Evolutionary conservation across 257 asterid species (phyloP).

Genomic region (Rehmannia glutinosa): DNA sequence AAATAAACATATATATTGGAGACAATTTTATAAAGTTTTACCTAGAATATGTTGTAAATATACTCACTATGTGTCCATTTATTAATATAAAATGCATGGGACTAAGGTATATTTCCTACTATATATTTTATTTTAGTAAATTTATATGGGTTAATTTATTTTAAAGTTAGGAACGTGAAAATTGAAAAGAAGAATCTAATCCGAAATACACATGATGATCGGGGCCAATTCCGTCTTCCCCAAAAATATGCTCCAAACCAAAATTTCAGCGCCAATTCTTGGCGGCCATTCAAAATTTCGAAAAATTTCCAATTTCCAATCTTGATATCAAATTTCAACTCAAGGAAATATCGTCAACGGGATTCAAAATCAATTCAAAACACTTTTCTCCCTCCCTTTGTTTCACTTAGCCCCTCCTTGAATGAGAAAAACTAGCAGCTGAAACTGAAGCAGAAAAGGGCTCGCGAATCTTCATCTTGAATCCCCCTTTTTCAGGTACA

Average conservation of each 20-base stretch:
- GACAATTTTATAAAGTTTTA: too few relatives aligned
- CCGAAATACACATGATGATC: not conserved
- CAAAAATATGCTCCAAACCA: not conserved
- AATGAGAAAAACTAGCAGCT: constrained; percentile 8
- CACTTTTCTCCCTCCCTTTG: constrained; percentile 12
- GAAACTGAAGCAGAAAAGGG: not conserved
- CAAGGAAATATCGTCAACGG: not conserved
- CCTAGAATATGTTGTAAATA: too few relatives aligned
- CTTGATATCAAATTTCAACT: not conserved
- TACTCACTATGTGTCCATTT: too few relatives aligned
- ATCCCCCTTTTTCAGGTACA: constrained; percentile 27
- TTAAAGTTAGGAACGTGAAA: not conserved
- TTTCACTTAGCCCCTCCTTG: not conserved
- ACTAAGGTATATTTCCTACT: too few relatives aligned
- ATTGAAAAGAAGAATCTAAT: not conserved
- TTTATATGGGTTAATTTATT: too few relatives aligned
- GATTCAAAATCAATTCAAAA: constrained; percentile 28
- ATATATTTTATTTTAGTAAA: too few relatives aligned
- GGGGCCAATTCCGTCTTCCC: constrained; percentile 21
- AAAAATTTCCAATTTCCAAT: constrained; percentile 13
- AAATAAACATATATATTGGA: too few relatives aligned
- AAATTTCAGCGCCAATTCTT: constrained; percentile 51
- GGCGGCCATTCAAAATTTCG: constrained; percentile 41
- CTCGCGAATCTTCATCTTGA: constrained; percentile 2
- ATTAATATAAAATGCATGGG: too few relatives aligned